Conservation (phyloP, 148 eudicot genomes). For the Rhododendron molle region DNA sequence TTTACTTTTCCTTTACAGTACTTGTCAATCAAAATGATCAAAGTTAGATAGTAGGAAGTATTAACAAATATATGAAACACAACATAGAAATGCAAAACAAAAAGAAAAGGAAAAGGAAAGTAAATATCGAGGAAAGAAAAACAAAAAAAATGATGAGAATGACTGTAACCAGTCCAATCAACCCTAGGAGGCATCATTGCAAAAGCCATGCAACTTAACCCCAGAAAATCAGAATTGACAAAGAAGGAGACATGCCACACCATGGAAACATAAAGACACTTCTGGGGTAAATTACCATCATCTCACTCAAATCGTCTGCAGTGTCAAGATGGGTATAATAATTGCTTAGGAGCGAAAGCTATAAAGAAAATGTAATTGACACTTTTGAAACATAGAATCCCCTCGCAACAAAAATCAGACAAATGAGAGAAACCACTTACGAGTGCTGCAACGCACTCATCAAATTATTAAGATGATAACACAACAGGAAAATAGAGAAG, state of each 20-base stretch:
- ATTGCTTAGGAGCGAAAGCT: background rate
- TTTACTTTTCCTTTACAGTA: background rate
- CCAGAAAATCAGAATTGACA: background rate
- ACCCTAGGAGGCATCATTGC: background rate
- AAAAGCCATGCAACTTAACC: background rate
- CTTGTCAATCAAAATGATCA: background rate
- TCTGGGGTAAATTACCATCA: slow-evolving; percentile 5
- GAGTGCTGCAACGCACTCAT: background rate
- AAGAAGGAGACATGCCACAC: background rate
- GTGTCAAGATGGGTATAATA: background rate
- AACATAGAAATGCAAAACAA: background rate
- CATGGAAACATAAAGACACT: background rate
- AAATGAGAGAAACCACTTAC: background rate
- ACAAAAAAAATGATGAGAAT: background rate
- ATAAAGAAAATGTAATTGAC: background rate
- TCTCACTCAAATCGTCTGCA: background rate
- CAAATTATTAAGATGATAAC: background rate
- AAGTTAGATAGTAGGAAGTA: background rate
- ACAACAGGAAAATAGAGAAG: background rate
- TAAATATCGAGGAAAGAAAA: background rate
- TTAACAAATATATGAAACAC: background rate
- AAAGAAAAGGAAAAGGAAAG: no score
- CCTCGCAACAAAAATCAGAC: background rate
- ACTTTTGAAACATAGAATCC: background rate
- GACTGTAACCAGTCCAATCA: background rate